These are phyloP conservation scores for Acidiella bohemica DNA, from an alignment of 495 filamentous ascomycete genomes.

Conservation along the genomic window DNA sequence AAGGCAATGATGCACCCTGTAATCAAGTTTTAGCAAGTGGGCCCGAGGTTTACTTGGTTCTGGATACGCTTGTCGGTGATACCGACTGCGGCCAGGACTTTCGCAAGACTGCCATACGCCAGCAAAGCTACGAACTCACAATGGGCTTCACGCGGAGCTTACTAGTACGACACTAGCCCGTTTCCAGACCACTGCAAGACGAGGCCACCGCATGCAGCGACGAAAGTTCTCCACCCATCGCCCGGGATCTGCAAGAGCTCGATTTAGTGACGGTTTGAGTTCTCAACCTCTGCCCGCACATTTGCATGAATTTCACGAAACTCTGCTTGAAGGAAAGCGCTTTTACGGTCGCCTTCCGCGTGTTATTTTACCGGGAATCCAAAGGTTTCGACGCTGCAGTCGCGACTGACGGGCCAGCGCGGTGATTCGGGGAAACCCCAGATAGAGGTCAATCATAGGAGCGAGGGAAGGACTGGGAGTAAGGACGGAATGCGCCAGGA, in stretches of 20 bases:
- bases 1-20: constrained; percentile 15
- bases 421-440: constrained; percentile 25
- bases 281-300: constrained; percentile 20
- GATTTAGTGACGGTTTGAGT: constrained; percentile 24
- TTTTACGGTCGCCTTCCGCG: constrained; percentile 41
- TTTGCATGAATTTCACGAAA: constrained; percentile 30
- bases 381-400: constrained; percentile 21
- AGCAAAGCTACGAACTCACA: too few relatives aligned
- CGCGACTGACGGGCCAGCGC: constrained; percentile 13
- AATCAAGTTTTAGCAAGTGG: constrained; percentile 20
- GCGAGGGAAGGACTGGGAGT: constrained; percentile 40
- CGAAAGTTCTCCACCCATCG: constrained; percentile 25
- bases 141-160: too few relatives aligned
- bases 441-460: constrained; percentile 41
- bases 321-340: constrained; percentile 47
- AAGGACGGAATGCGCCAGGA: constrained; percentile 52
- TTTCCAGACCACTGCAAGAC: constrained; percentile 27
- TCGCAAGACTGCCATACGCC: constrained; percentile 11
- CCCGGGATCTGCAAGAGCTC: constrained; percentile 20
- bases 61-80: constrained; percentile 17
- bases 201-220: constrained; percentile 27
- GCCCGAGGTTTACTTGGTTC: constrained; percentile 20
- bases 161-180: constrained; percentile 20
- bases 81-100: constrained; percentile 20
- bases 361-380: constrained; percentile 28